A percentile compares a stretch with the other conserved stretches of the same genome.
Evolutionary conservation across 306 rosid genomes (phyloP).

Genomic region (Alnus glutinosa): DNA sequence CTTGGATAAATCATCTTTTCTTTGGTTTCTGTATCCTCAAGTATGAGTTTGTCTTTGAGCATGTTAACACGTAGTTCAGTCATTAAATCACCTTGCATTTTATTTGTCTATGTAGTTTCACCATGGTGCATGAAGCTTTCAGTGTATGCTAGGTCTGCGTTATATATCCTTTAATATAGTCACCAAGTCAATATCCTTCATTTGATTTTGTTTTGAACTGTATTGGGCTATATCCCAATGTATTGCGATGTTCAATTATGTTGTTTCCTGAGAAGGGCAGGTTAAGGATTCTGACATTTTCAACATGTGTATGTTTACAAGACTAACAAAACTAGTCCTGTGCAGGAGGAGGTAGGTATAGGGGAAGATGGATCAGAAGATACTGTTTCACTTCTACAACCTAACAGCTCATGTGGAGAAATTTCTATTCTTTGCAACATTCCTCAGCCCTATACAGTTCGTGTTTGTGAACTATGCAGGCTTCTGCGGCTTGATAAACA

Average conservation of each 20-base stretch:
- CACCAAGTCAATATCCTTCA: slow-evolving; percentile 5
- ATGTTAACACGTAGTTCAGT: neutral
- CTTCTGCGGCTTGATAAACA: slow-evolving; percentile 92
- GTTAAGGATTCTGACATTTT: neutral
- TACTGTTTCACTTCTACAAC: slow-evolving; percentile 55
- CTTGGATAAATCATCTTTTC: slow-evolving; percentile 22
- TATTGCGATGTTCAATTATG: slow-evolving; percentile 1
- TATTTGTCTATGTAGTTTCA: slow-evolving; percentile 3
- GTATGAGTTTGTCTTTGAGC: neutral
- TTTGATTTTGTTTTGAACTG: neutral
- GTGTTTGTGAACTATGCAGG: slow-evolving; percentile 82
- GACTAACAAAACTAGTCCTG: slow-evolving; percentile 15
- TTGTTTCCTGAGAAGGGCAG: neutral
- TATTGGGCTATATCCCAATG: neutral
- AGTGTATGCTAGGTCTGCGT: neutral
- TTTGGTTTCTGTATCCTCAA: neutral
- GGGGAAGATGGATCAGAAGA: slow-evolving; percentile 78
- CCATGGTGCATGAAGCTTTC: slow-evolving; percentile 16
- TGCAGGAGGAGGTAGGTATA: slow-evolving; percentile 78
- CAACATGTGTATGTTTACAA: slow-evolving; percentile 16
- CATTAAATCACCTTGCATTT: neutral
- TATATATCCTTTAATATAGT: slow-evolving; percentile 16
- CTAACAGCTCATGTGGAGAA: slow-evolving; percentile 75
- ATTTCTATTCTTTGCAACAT: slow-evolving; percentile 92
- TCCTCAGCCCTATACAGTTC: slow-evolving; percentile 89